Evolutionary conservation across 306 rosid species (phyloP), one percentile per base, ranked within the genome.

Genomic region (Vigna unguiculata): DNA sequence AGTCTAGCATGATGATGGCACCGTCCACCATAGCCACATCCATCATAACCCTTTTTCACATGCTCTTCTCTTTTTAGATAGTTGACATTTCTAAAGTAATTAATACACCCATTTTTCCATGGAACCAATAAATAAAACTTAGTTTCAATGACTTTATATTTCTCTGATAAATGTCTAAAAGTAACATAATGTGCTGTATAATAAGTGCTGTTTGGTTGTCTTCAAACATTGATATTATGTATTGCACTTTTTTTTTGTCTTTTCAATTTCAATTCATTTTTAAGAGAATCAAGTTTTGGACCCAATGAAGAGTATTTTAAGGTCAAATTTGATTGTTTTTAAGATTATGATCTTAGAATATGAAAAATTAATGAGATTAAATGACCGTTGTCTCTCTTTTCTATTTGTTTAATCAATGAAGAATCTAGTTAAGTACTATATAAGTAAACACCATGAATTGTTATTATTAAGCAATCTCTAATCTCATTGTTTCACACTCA

Each of bases 31-130:
- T 64, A 19, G 65, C 51, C 79, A 82, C 84, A 74, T 57, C 61
- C 80, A 85, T 85, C 86, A 85, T 85, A 48, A 24, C 74, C 77
- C 84, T 57, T 85, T 82, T 81, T 75, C 84, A 75, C 84, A 57
- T 51, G 86, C 79, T 78, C 73, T 53, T 24, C 49, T 38, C 85
- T 57, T 85, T 85, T 81, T 52, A 1, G 43, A 70, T 78, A 64
- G 85, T 85, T 85, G 88, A 78, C 88, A 61, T 81, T 64, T 69
- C 32, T 64, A 14, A 59, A 49, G 85, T 45, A 78, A 80, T 53
- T 67, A 77, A 67, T 52, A 28, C 77, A 66, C 78, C 80, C 13
- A 40, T 77, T 80, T 25, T 58, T 74, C 20, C 73, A 69, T 72
- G 65, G 66, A 49, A 48, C 52, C 40, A 60, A 60, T 78, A 22